Percentiles rank a stretch among this genome's conserved stretches.
These are phyloP conservation scores for Sporothrix pallida DNA, from an alignment of 2,329 filamentous ascomycete genomes.

Conservation along the genomic window DNA sequence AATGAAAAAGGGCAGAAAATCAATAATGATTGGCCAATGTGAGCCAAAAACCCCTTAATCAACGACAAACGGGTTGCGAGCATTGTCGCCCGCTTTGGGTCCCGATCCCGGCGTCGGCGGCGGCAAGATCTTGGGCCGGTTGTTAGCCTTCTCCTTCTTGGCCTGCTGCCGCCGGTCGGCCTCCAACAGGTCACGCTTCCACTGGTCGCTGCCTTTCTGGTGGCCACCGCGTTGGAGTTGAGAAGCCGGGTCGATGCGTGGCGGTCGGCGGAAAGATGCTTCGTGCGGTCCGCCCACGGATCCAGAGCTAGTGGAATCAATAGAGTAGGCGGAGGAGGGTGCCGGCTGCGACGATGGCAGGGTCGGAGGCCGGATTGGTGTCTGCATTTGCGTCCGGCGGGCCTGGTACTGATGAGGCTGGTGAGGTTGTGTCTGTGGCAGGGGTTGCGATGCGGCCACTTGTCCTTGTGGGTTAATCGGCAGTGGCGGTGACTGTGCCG, in stretches of 20 bases:
- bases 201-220: neutral
- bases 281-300: too few relatives aligned
- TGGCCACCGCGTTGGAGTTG: slow-evolving; percentile 17
- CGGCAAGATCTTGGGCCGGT: slow-evolving; percentile 18
- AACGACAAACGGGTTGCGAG: slow-evolving; percentile 33
- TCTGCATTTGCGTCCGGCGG: too few relatives aligned
- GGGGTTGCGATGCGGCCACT: neutral
- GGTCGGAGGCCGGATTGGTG: too few relatives aligned
- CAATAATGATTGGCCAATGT: neutral
- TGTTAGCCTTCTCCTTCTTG: neutral
- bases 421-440: neutral
- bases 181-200: neutral
- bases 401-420: neutral
- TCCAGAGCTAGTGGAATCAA: too few relatives aligned
- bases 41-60: neutral
- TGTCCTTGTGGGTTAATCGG: too few relatives aligned
- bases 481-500: neutral
- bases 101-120: slow-evolving; percentile 2
- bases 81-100: slow-evolving; percentile 26
- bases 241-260: slow-evolving; percentile 17
- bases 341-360: too few relatives aligned
- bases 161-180: slow-evolving; percentile 22
- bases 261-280: neutral
- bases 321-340: too few relatives aligned
- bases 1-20: neutral